Conservation (phyloP, 2,329 filamentous ascomycete genomes). For the Domatiomyces globalis region DNA sequence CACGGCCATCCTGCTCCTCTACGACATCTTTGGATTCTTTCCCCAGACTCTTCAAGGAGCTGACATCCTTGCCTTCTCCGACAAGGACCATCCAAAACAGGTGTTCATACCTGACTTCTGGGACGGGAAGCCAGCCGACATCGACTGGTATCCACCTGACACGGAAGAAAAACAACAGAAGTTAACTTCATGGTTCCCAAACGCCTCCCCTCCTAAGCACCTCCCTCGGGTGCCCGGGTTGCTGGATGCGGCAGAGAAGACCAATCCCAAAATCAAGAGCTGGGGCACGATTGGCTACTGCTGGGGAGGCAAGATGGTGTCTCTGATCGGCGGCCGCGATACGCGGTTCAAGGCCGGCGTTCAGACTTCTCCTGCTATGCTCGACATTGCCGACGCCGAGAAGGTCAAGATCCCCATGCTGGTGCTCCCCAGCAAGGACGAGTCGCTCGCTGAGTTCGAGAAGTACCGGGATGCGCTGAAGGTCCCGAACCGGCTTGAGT, state of each 20-base stretch:
- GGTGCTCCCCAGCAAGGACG: conserved; percentile 44
- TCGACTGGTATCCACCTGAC: conserved; percentile 47
- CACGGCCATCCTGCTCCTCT: conserved; percentile 44
- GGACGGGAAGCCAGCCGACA: conserved; percentile 54
- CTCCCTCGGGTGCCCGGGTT: conserved; percentile 42
- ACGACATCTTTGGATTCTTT: conserved; percentile 46
- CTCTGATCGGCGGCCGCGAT: conserved; percentile 36
- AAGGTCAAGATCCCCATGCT: conserved; percentile 43
- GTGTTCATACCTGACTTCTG: conserved; percentile 92
- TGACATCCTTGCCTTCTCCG: conserved; percentile 45
- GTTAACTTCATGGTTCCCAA: conserved; percentile 45
- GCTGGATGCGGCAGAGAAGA: conserved; percentile 39
- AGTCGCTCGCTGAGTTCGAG: conserved; percentile 35
- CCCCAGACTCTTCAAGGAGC: conserved; percentile 49
- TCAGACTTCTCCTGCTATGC: conserved; percentile 46
- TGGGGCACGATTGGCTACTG: conserved; percentile 50
- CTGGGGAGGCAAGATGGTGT: conserved; percentile 42
- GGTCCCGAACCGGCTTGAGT: conserved; percentile 30
- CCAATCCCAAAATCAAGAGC: conserved; percentile 32
- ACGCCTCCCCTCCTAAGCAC: conserved; percentile 44
- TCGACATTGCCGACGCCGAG: conserved; percentile 43
- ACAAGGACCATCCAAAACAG: conserved; percentile 60
- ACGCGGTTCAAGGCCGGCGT: conserved; percentile 45
- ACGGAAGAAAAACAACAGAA: conserved; percentile 47
- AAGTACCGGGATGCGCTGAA: conserved; percentile 27